Evolutionary conservation across 106 monocot genomes (phyloP).

Genomic region (Allium fistulosum): DNA sequence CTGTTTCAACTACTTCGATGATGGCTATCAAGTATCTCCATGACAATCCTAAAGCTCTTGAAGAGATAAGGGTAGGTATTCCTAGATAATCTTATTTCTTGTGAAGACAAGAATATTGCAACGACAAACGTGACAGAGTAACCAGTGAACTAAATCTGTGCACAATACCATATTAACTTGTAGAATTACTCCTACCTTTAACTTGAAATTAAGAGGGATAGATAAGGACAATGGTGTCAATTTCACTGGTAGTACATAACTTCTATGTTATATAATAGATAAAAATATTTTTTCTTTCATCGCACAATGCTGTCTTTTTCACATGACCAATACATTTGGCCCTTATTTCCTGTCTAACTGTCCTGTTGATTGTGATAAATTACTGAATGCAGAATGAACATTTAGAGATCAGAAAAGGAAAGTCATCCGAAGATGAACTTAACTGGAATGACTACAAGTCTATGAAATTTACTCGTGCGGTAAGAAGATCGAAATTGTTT

Average conservation of each 20-base stretch:
- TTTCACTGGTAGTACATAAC: too few relatives aligned
- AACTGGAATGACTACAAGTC: constrained; percentile 89
- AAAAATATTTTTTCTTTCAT: not conserved
- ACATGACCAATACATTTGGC: too few relatives aligned
- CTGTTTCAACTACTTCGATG: constrained; percentile 90
- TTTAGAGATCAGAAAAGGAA: constrained; percentile 52
- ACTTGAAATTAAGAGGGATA: too few relatives aligned
- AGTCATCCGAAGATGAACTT: constrained; percentile 53
- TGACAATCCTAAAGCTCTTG: constrained; percentile 77
- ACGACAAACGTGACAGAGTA: too few relatives aligned
- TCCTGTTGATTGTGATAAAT: not conserved
- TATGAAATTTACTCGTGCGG: constrained; percentile 88
- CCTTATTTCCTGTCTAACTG: too few relatives aligned
- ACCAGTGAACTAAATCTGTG: too few relatives aligned
- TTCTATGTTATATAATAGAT: not conserved
- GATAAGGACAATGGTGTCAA: too few relatives aligned
- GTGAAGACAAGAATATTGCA: not conserved
- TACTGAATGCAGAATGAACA: constrained; percentile 60
- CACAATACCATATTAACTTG: too few relatives aligned
- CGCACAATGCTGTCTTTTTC: too few relatives aligned
- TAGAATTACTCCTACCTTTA: too few relatives aligned
- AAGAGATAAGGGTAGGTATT: constrained; percentile 67
- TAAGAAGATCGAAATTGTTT: constrained; percentile 18
- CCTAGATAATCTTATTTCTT: not conserved
- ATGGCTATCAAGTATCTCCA: constrained; percentile 91